Evolutionary conservation across 2,329 filamentous ascomycete genomes (phyloP), one percentile per base, ranked within the genome.

Genomic region (Fusarium decemcellulare): DNA sequence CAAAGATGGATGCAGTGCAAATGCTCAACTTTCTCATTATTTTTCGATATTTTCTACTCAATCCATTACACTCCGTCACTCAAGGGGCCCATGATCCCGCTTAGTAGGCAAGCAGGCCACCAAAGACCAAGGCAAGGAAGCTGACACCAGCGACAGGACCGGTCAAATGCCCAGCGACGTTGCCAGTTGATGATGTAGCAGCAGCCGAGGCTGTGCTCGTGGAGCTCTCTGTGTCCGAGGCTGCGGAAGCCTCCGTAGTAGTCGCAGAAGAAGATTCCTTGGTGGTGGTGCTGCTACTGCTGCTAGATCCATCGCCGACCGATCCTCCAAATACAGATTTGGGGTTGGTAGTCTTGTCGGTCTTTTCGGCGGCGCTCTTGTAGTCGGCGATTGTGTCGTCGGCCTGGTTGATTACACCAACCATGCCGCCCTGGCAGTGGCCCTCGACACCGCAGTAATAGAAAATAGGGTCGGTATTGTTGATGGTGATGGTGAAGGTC

Each of bases 401-500:
- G 23, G 62, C 67, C 18, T 72, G 67, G 60, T 78, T 79, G 59
- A 79, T 68, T 42, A 73, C 75, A 30, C 74, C 75, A 10, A 78
- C 70, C 77, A 79, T 78, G 48, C 77, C 77, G 8, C 34, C 59
- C 69, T 76, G 69, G 63, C 77, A 79, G 66, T 79, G 76, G 16
- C 57, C 56, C 16, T 43, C 65, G 52, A 65, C 56, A 30, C 64
- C 68, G 61, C 76, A 79, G 72, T 78, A 79, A 63, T 75, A 74
- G 58, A 76, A 74, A 18, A 76, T 70, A 43, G 77, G 73, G 30
- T 77, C 68, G 5, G 76, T 78, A 59, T 63, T 67, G 59, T 76
- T 75, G 40, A 79, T 64, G 10, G 59, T 70, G 52, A 79, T 72
- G 5, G 61, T 61, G 62, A 77, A 78, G 30, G 34, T 34, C 18